These are phyloP conservation scores for Zymoseptoria ardabiliae DNA, from an alignment of 2,329 filamentous ascomycete species.

Conservation along the genomic window DNA sequence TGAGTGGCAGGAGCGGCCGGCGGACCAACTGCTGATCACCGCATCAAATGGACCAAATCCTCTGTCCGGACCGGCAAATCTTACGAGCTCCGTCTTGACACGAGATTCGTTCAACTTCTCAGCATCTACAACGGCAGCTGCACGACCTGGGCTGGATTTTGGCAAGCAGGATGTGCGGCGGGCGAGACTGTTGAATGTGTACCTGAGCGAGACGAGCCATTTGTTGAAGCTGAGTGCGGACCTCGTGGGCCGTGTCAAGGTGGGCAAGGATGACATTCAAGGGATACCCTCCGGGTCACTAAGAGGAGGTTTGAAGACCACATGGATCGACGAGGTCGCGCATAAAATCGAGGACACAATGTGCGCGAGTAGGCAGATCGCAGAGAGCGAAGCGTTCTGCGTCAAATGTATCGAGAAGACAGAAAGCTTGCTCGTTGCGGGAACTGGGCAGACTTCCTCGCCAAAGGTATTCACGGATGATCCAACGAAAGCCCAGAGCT, in stretches of 20 bases:
- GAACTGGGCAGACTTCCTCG: constrained; percentile 27
- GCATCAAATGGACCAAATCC: constrained; percentile 29
- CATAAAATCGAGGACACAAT: constrained; percentile 11
- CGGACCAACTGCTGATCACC: constrained; percentile 54
- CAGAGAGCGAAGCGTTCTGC: constrained; percentile 12
- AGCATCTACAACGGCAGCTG: constrained; percentile 3
- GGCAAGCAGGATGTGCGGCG: constrained; percentile 24
- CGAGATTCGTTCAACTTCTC: constrained; percentile 10
- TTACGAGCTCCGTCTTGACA: constrained; percentile 8
- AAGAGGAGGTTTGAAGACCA: constrained; percentile 1
- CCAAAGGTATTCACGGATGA: constrained; percentile 17
- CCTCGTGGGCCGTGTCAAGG: constrained; percentile 16
- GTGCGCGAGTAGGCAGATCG: constrained; percentile 8
- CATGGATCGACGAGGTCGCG: constrained; percentile 20
- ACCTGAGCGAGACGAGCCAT: constrained; percentile 21
- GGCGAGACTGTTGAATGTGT: constrained; percentile 20
- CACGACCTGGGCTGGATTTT: constrained; percentile 11
- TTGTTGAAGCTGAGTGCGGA: constrained; percentile 18
- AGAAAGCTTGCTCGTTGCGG: constrained; percentile 13
- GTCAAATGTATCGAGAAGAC: constrained; percentile 16
- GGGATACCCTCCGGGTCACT: constrained; percentile 6
- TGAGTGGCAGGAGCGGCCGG: constrained; percentile 76
- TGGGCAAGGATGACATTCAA: constrained; percentile 11
- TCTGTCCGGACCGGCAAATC: constrained; percentile 2
- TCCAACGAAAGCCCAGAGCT: constrained; percentile 40